Conservation (phyloP, 2,329 filamentous ascomycete genomes). For the Alternaria postmessia region DNA sequence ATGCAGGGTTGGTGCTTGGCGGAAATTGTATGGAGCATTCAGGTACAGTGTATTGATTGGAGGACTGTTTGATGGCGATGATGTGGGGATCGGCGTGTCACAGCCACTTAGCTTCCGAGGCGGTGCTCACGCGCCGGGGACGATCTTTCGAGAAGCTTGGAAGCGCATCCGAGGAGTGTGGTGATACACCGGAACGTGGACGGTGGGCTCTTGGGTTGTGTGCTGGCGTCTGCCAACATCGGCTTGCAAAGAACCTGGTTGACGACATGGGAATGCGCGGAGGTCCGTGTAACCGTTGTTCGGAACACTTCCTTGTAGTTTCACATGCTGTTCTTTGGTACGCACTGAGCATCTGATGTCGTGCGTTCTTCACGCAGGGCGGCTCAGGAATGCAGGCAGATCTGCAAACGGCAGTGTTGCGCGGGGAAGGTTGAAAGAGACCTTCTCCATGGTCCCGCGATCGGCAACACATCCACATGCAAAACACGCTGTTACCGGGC, state of each 20-base stretch:
- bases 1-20: conserved; percentile 29
- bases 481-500: conserved; percentile 9
- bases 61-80: conserved; percentile 30
- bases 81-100: conserved; percentile 38
- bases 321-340: not conserved
- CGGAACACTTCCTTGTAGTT: not conserved
- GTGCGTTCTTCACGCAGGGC: conserved; percentile 4
- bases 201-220: not conserved
- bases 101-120: conserved; percentile 28
- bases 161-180: conserved; percentile 2
- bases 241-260: not conserved
- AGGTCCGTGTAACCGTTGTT: not conserved
- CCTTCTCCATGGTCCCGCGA: not conserved
- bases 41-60: conserved; percentile 47
- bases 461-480: conserved; percentile 3
- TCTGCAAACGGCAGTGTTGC: not conserved
- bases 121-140: conserved; percentile 10
- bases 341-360: conserved; percentile 2
- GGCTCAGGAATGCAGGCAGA: not conserved
- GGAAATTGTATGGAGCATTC: conserved; percentile 19
- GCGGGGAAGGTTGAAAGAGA: not conserved
- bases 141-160: conserved; percentile 14
- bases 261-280: not conserved
- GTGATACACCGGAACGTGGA: conserved; percentile 4
- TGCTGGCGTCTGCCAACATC: not conserved